Evolutionary conservation across 2,329 filamentous ascomycete species (phyloP).

Genomic region (Aspergillus sp.): DNA sequence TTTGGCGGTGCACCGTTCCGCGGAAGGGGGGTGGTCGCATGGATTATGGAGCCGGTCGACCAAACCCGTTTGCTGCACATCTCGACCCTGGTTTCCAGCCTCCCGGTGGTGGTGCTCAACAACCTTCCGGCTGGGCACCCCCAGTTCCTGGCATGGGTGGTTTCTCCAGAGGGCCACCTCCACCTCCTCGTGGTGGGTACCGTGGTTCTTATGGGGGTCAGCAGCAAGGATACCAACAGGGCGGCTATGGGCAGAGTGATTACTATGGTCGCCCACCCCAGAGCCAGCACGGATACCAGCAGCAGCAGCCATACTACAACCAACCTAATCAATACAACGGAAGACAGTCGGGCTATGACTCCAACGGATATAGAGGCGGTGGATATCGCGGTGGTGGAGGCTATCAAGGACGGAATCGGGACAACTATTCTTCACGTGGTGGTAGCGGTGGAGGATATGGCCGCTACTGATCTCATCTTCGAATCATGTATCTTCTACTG

Average conservation of each 20-base stretch:
- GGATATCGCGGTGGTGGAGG: constrained; percentile 16
- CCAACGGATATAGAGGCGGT: constrained; percentile 19
- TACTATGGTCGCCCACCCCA: constrained; percentile 16
- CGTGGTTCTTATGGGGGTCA: constrained; percentile 16
- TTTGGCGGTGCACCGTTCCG: constrained; percentile 64
- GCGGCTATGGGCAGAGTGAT: constrained; percentile 15
- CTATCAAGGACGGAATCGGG: constrained; percentile 18
- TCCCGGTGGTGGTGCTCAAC: constrained; percentile 24
- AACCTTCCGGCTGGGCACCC: constrained; percentile 30
- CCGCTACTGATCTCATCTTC: constrained; percentile 7
- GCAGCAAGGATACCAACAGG: constrained; percentile 10
- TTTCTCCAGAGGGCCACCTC: constrained; percentile 33
- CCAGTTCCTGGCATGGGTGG: constrained; percentile 24
- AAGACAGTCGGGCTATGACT: constrained; percentile 20
- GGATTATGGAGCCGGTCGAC: constrained; percentile 47
- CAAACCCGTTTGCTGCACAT: constrained; percentile 46
- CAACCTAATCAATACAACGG: constrained; percentile 20
- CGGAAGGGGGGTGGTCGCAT: constrained; percentile 48
- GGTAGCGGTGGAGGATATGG: constrained; percentile 32
- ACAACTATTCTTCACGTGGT: constrained; percentile 22
- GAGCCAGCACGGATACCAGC: constrained; percentile 16
- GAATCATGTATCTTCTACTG: neutral
- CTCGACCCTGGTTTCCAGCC: constrained; percentile 40
- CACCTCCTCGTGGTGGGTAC: constrained; percentile 33
- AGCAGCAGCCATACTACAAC: constrained; percentile 16